A percentile compares a stretch with the other conserved stretches of the same genome.
These are phyloP conservation scores for Hirsutella minnesotensis DNA, from an alignment of 2,329 filamentous ascomycete species.

Conservation along the genomic window DNA sequence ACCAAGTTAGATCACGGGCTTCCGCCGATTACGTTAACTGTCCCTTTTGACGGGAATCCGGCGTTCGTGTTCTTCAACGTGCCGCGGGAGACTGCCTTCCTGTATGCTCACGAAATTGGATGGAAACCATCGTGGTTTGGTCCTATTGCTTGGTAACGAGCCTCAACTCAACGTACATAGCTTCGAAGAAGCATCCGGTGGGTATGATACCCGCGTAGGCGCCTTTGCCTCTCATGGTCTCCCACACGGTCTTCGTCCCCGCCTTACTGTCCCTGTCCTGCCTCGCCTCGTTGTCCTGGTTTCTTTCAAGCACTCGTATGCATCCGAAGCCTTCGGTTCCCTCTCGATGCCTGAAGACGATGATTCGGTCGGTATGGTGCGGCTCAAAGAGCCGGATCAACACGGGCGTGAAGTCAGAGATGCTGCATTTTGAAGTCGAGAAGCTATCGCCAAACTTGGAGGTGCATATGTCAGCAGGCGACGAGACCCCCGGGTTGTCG, in stretches of 20 bases:
- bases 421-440: neutral
- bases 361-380: neutral
- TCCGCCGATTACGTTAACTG: neutral
- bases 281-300: neutral
- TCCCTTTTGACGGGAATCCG: neutral
- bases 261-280: neutral
- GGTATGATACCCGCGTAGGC: neutral
- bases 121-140: neutral
- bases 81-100: neutral
- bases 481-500: too few relatives aligned
- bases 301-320: neutral
- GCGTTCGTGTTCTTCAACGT: neutral
- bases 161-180: neutral
- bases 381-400: neutral
- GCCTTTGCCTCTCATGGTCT: neutral
- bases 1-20: neutral
- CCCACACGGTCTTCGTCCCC: neutral
- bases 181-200: neutral
- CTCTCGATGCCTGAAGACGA: neutral
- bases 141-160: neutral
- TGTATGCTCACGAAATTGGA: neutral
- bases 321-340: neutral
- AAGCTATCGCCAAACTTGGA: neutral
- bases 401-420: neutral
- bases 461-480: neutral